Evolutionary conservation across 768 basidiomycete genomes (phyloP).

Genomic region (Trametes gibbosa): DNA sequence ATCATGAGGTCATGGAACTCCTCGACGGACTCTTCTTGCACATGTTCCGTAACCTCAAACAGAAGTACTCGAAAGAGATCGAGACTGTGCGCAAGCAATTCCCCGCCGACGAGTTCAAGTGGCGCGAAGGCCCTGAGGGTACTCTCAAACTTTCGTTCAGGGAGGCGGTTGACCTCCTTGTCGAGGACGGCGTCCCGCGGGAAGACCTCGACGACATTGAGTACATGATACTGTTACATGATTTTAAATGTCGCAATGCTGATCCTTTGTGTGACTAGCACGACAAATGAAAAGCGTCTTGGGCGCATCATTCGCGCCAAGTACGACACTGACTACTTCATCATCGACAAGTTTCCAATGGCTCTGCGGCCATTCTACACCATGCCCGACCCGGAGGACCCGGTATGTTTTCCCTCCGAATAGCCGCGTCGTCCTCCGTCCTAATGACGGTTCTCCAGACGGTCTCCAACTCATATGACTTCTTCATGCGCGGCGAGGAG

Average conservation of each 20-base stretch:
- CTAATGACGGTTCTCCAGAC: slow-evolving; percentile 41
- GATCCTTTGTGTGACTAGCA: slow-evolving; percentile 46
- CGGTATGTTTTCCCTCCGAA: slow-evolving; percentile 42
- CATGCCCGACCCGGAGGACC: slow-evolving; percentile 93
- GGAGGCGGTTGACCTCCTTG: slow-evolving; percentile 84
- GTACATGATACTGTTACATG: slow-evolving; percentile 37
- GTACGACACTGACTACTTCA: slow-evolving; percentile 98
- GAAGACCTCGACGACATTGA: slow-evolving; percentile 87
- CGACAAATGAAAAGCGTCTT: slow-evolving; percentile 92
- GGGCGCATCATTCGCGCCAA: slow-evolving; percentile 88
- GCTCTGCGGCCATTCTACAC: slow-evolving; percentile 97
- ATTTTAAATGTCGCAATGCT: not conserved
- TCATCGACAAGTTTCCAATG: slow-evolving; percentile 98
- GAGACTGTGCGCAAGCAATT: slow-evolving; percentile 80
- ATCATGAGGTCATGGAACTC: slow-evolving; percentile 94
- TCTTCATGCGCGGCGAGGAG: slow-evolving; percentile 99
- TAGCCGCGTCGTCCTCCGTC: not conserved
- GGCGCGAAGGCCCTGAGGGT: slow-evolving; percentile 85
- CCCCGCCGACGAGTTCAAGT: slow-evolving; percentile 95
- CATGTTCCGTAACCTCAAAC: slow-evolving; percentile 82
- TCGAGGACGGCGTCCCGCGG: slow-evolving; percentile 79
- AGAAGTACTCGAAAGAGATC: slow-evolving; percentile 80
- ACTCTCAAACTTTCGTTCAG: slow-evolving; percentile 84
- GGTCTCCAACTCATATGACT: slow-evolving; percentile 98
- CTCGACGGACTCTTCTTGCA: slow-evolving; percentile 83